phyloP scores from a whole-genome alignment of 768 basidiomycete species.

The Lactarius sanguifluus region DNA sequence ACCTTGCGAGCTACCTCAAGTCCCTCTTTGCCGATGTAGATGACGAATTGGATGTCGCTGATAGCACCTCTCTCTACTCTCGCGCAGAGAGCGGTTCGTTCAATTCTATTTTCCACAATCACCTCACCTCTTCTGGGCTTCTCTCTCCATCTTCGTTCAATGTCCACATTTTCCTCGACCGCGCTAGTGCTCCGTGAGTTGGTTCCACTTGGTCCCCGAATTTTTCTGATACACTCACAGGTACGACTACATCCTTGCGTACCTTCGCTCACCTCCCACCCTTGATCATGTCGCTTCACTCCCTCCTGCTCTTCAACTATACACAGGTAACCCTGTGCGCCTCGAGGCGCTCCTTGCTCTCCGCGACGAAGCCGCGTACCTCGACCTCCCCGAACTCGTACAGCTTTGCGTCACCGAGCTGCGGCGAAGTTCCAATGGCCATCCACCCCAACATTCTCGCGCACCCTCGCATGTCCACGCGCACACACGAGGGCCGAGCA shows the following conservation, averaged over 20 bases:
- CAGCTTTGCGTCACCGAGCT: conserved; percentile 70
- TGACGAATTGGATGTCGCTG: conserved; percentile 39
- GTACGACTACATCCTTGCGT: conserved; percentile 68
- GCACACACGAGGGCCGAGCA: conserved; percentile 49
- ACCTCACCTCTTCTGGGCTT: conserved; percentile 60
- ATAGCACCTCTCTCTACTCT: conserved; percentile 57
- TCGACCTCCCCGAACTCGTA: conserved; percentile 65
- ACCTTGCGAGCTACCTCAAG: conserved; percentile 47
- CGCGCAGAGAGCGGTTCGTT: conserved; percentile 45
- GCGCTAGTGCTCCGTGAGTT: conserved; percentile 76
- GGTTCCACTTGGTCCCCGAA: background rate
- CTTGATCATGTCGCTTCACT: conserved; percentile 51
- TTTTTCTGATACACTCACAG: conserved; percentile 39
- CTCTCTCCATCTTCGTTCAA: conserved; percentile 44
- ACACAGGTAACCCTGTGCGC: conserved; percentile 40
- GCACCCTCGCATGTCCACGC: conserved; percentile 32
- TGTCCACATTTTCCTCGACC: conserved; percentile 76
- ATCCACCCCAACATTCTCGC: conserved; percentile 25
- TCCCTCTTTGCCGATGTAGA: conserved; percentile 35
- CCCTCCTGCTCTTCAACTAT: conserved; percentile 58
- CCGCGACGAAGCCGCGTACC: conserved; percentile 74
- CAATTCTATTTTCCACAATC: conserved; percentile 56
- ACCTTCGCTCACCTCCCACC: conserved; percentile 60
- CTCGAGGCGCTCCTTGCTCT: conserved; percentile 68
- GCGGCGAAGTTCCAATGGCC: conserved; percentile 41